Percentiles rank a stretch among this genome's conserved stretches.
phyloP scores from a whole-genome alignment of 2,329 filamentous ascomycete species.

The Aspergillus costaricaensis region DNA sequence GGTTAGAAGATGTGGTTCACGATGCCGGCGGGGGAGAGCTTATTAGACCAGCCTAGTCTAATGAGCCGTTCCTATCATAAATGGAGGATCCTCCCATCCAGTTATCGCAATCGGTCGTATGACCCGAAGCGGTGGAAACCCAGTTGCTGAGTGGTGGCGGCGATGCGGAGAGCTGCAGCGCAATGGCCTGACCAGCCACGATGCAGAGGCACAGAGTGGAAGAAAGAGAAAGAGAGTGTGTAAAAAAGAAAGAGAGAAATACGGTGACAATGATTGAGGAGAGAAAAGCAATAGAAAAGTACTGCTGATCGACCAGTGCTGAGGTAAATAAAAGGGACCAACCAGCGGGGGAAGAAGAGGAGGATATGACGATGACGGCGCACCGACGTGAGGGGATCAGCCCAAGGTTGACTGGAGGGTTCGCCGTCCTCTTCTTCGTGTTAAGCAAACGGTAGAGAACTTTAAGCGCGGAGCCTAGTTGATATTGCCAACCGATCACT shows the following conservation, averaged over 20 bases:
- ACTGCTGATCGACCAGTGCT: background rate
- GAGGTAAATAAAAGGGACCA: background rate
- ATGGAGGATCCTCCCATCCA: constrained; percentile 1
- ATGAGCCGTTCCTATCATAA: constrained; percentile 1
- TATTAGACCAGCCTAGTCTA: background rate
- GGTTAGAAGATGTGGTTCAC: background rate
- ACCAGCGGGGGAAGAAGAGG: background rate
- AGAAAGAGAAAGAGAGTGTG: background rate
- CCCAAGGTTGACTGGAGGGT: background rate
- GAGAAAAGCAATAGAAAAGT: background rate
- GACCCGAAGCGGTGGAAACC: constrained; percentile 2
- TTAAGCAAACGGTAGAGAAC: background rate
- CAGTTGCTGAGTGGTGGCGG: background rate
- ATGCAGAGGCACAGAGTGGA: background rate
- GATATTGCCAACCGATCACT: background rate
- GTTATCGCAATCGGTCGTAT: constrained; percentile 7
- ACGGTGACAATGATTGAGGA: constrained; percentile 1
- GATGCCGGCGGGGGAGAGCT: background rate
- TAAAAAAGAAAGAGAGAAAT: background rate
- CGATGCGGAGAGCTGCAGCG: constrained; percentile 10
- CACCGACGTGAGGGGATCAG: constrained; percentile 12
- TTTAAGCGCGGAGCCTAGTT: background rate
- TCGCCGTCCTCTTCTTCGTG: background rate
- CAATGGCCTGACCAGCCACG: constrained; percentile 6
- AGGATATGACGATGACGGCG: constrained; percentile 1